Evolutionary conservation across 208 protist species (phyloP).

Genomic region (Crithidia expoeki): DNA sequence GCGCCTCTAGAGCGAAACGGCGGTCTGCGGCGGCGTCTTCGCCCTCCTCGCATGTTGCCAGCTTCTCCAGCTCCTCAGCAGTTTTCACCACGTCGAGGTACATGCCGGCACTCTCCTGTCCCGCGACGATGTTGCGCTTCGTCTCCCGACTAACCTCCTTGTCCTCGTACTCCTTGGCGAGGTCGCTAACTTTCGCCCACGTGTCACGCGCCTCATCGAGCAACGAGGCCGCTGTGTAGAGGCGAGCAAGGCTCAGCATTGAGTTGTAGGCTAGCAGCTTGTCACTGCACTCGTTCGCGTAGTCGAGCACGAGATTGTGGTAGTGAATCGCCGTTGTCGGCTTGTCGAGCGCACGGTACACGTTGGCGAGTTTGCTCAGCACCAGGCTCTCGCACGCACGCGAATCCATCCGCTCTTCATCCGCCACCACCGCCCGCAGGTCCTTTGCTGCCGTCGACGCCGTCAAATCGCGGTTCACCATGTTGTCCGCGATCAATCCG

Average conservation of each 20-base stretch:
- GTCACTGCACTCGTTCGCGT: slow-evolving; percentile 65
- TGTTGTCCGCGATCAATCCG: slow-evolving; percentile 31
- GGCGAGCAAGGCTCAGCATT: slow-evolving; percentile 72
- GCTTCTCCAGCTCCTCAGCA: slow-evolving; percentile 70
- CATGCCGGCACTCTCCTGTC: slow-evolving; percentile 65
- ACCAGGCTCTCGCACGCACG: slow-evolving; percentile 61
- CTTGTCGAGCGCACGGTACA: slow-evolving; percentile 78
- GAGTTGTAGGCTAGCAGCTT: slow-evolving; percentile 81
- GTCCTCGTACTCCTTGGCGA: slow-evolving; percentile 86
- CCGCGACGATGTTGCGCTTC: slow-evolving; percentile 83
- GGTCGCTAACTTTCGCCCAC: slow-evolving; percentile 80
- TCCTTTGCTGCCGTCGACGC: slow-evolving; percentile 35
- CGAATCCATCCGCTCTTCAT: slow-evolving; percentile 60
- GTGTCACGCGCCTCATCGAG: slow-evolving; percentile 60
- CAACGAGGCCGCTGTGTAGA: slow-evolving; percentile 61
- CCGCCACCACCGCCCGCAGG: slow-evolving; percentile 50
- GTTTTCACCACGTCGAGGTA: slow-evolving; percentile 72
- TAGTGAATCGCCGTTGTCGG: slow-evolving; percentile 79
- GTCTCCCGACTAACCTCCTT: slow-evolving; percentile 83
- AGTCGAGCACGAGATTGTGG: slow-evolving; percentile 73
- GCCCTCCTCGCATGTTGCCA: slow-evolving; percentile 69
- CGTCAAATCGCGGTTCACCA: slow-evolving; percentile 32
- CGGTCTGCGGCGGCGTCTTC: slow-evolving; percentile 68
- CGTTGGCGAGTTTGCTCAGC: slow-evolving; percentile 76
- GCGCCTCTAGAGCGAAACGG: slow-evolving; percentile 78